phyloP scores from a whole-genome alignment of 768 basidiomycete genomes.

The Boletellus sp. region DNA sequence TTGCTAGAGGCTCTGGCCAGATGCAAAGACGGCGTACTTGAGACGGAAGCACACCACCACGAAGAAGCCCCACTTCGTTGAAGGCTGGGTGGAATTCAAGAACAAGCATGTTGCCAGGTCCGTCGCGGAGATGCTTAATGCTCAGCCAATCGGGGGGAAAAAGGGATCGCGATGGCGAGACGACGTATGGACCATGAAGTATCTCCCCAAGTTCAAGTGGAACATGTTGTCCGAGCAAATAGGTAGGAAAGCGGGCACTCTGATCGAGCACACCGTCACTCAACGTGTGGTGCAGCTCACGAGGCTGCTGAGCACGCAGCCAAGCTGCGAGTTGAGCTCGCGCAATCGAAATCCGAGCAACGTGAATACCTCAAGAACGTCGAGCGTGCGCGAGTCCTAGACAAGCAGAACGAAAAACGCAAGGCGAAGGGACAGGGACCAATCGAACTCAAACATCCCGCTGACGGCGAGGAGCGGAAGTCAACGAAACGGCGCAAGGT shows the following conservation, averaged over 20 bases:
- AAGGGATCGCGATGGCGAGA: slow-evolving; percentile 89
- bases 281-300: slow-evolving; percentile 56
- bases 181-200: slow-evolving; percentile 99
- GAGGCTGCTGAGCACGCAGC: slow-evolving; percentile 87
- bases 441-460: slow-evolving; percentile 19
- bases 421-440: slow-evolving; percentile 55
- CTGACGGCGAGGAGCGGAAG: slow-evolving; percentile 6
- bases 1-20: slow-evolving; percentile 35
- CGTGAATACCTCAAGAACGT: slow-evolving; percentile 92
- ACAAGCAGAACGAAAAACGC: slow-evolving; percentile 73
- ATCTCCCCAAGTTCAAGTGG: slow-evolving; percentile 97
- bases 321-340: slow-evolving; percentile 86
- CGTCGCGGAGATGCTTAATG: slow-evolving; percentile 94
- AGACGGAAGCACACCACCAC: slow-evolving; percentile 77
- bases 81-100: slow-evolving; percentile 98
- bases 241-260: slow-evolving; percentile 55
- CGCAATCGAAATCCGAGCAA: slow-evolving; percentile 85
- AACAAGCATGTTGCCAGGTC: slow-evolving; percentile 89
- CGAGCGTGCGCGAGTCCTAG: slow-evolving; percentile 82
- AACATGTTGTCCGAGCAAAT: slow-evolving; percentile 98
- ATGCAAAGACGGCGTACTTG: slow-evolving; percentile 83
- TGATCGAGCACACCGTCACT: slow-evolving; percentile 5
- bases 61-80: slow-evolving; percentile 84
- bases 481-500: slow-evolving; percentile 15
- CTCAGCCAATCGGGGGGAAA: slow-evolving; percentile 91